Percentiles rank a stretch among this genome's conserved stretches.
phyloP scores from a whole-genome alignment of 106 monocot species.

The Allium sativum region DNA sequence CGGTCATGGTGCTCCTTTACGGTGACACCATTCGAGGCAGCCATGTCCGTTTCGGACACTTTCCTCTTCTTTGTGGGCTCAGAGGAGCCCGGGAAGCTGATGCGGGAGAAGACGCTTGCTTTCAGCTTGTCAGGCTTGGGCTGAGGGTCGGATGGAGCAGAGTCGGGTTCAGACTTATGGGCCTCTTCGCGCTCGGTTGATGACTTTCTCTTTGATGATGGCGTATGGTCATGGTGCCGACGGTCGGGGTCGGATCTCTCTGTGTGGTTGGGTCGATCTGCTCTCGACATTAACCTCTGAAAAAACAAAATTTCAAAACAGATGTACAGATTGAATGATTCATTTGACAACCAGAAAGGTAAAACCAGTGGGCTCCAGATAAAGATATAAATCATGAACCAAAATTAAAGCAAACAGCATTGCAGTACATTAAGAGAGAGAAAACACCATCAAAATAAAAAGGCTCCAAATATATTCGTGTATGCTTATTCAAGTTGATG shows the following conservation, averaged over 20 bases:
- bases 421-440: background rate
- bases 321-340: background rate
- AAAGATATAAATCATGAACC: background rate
- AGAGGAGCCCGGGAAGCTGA: conserved; percentile 36
- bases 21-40: background rate
- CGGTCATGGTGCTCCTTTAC: conserved; percentile 23
- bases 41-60: conserved; percentile 5
- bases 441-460: background rate
- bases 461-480: background rate
- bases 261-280: background rate
- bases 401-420: no score
- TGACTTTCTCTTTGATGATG: conserved; percentile 14
- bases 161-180: no score
- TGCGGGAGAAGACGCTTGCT: conserved; percentile 69
- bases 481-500: no score
- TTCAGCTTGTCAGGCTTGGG: conserved; percentile 27
- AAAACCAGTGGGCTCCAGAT: background rate
- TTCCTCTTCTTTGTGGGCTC: conserved; percentile 11
- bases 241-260: background rate
- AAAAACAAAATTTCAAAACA: background rate
- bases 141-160: no score
- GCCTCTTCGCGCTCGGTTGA: conserved; percentile 18
- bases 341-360: background rate
- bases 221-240: background rate
- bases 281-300: conserved; percentile 28